A percentile compares a stretch with the other conserved stretches of the same genome.
Conservation (phyloP, 805 yeast species). For the Sugiyamaella valdiviana region DNA sequence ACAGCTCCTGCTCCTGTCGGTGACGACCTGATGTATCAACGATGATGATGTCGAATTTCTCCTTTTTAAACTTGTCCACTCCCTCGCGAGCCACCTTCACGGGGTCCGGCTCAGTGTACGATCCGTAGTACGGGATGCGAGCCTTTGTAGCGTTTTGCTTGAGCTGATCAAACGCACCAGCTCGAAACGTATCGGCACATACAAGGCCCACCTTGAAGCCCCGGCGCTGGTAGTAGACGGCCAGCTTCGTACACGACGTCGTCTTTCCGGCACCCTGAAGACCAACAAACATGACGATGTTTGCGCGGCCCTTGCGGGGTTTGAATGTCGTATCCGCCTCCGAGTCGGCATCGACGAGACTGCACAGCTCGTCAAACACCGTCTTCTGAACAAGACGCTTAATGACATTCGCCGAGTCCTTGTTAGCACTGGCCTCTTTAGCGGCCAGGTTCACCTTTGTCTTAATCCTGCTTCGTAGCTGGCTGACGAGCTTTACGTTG, state of each 20-base stretch:
- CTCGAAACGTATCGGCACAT: conserved; percentile 98
- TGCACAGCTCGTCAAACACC: conserved; percentile 87
- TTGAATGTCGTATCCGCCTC: conserved; percentile 52
- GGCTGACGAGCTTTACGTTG: conserved; percentile 75
- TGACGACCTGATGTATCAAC: conserved; percentile 99
- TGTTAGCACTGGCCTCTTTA: conserved; percentile 46
- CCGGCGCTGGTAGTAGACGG: conserved; percentile 86
- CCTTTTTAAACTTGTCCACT: conserved; percentile 83
- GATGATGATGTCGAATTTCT: conserved; percentile 84
- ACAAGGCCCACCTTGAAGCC: conserved; percentile 94
- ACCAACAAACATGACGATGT: conserved; percentile 96
- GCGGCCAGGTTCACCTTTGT: conserved; percentile 41
- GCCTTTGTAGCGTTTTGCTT: conserved; percentile 97
- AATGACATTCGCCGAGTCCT: conserved; percentile 61
- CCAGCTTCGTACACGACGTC: conserved; percentile 93
- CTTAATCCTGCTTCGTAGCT: conserved; percentile 66
- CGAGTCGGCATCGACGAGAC: conserved; percentile 62
- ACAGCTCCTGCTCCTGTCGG: conserved; percentile 85
- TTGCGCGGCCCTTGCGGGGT: conserved; percentile 75
- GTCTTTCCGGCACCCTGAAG: conserved; percentile 99
- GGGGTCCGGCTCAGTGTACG: conserved; percentile 93
- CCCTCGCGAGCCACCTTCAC: conserved; percentile 88
- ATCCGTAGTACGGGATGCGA: conserved; percentile 87
- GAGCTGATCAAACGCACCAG: conserved; percentile 98
- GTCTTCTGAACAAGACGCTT: conserved; percentile 82